phyloP scores from a whole-genome alignment of 2,329 filamentous ascomycete species.

The Colletotrichum sp. region DNA sequence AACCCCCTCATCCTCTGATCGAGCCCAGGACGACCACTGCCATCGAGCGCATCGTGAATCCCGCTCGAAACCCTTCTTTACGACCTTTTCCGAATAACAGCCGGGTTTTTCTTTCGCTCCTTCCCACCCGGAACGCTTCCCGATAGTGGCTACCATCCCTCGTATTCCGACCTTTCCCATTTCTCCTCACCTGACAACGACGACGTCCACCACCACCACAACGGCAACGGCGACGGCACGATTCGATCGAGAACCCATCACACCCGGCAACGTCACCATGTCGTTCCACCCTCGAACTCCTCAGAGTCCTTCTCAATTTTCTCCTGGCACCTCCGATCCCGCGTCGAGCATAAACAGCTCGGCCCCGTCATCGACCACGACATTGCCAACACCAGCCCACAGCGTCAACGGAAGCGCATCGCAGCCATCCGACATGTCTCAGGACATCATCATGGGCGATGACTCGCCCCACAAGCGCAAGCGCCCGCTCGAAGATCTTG shows the following conservation, averaged over 20 bases:
- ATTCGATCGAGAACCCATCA: constrained; percentile 19
- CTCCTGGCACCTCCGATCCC: constrained; percentile 58
- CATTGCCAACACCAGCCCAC: constrained; percentile 67
- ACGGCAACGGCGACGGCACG: constrained; percentile 2
- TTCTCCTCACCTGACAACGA: constrained; percentile 30
- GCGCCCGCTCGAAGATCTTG: constrained; percentile 60
- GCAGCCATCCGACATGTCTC: constrained; percentile 45
- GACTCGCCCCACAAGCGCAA: constrained; percentile 67
- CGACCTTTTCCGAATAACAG: constrained; percentile 1
- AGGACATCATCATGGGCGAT: constrained; percentile 52
- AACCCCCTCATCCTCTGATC: constrained; percentile 27
- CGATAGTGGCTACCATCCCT: neutral
- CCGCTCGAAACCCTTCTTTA: neutral
- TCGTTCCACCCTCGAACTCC: constrained; percentile 72
- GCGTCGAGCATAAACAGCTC: constrained; percentile 56
- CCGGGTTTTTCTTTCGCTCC: constrained; percentile 4
- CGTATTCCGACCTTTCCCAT: constrained; percentile 7
- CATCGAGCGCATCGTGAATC: constrained; percentile 26
- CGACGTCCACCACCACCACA: constrained; percentile 40
- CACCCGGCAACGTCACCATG: constrained; percentile 53
- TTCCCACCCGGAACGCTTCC: constrained; percentile 16
- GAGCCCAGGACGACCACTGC: constrained; percentile 4
- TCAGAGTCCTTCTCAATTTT: constrained; percentile 69
- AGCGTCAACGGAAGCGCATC: constrained; percentile 63
- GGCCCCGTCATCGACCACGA: constrained; percentile 54